Evolutionary conservation across 2,329 filamentous ascomycete species (phyloP).

Genomic region (Biscogniauxia marginata): DNA sequence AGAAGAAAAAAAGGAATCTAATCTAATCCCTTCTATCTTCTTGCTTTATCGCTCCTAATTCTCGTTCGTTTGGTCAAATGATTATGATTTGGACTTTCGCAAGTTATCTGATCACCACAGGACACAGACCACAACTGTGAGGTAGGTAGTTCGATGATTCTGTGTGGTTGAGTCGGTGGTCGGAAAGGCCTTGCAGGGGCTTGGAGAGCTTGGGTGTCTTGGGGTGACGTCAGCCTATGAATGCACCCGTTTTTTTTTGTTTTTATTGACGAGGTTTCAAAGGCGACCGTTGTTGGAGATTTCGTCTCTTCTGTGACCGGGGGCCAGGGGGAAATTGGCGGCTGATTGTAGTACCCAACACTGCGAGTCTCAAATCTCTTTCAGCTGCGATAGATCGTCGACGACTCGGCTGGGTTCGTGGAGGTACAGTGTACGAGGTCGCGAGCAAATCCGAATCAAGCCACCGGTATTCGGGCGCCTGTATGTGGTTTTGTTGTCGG

Average conservation of each 20-base stretch:
- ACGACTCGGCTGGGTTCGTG: constrained; percentile 1
- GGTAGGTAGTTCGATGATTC: background rate
- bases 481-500: background rate
- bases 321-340: constrained; percentile 6
- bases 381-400: constrained; percentile 1
- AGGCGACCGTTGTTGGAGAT: constrained; percentile 16
- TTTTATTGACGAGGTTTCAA: constrained; percentile 11
- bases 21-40: background rate
- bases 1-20: background rate
- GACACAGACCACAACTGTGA: no score
- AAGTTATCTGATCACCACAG: background rate
- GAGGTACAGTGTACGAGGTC: background rate
- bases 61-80: background rate
- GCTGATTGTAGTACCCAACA: constrained; percentile 1
- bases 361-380: background rate
- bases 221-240: constrained; percentile 18
- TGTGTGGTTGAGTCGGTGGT: background rate
- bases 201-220: background rate
- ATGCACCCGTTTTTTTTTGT: constrained; percentile 7
- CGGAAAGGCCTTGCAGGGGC: background rate
- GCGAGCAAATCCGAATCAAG: background rate
- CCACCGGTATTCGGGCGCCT: background rate
- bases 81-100: background rate
- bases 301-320: constrained; percentile 4
- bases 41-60: background rate